These are phyloP conservation scores for Naganishia kalamii DNA, from an alignment of 768 basidiomycete species.

Conservation along the genomic window DNA sequence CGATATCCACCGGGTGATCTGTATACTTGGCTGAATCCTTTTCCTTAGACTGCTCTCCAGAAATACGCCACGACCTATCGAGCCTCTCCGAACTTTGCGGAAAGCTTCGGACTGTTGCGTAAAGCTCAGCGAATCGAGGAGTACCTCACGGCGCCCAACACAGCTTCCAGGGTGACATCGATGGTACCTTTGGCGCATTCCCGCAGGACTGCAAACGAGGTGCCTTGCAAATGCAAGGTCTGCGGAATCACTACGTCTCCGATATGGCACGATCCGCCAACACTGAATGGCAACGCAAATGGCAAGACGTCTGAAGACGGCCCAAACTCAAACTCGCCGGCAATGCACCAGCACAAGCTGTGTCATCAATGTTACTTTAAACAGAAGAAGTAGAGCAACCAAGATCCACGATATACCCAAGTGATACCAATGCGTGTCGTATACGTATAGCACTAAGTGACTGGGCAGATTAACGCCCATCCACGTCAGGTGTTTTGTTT, in stretches of 20 bases:
- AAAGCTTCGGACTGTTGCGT: slow-evolving; percentile 8
- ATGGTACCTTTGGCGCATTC: neutral
- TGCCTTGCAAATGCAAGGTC: neutral
- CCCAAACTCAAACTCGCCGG: neutral
- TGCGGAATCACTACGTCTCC: neutral
- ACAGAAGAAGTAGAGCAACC: neutral
- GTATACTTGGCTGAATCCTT: neutral
- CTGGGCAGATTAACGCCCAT: no score
- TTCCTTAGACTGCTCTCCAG: slow-evolving; percentile 6
- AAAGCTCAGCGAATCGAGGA: slow-evolving; percentile 22
- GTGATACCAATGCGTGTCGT: neutral
- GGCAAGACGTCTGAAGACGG: neutral
- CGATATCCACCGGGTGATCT: neutral
- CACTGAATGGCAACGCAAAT: neutral
- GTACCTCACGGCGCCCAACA: neutral
- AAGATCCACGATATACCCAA: neutral
- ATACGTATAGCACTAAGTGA: no score
- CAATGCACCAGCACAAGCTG: neutral
- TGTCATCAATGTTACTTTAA: slow-evolving; percentile 3
- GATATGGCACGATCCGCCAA: neutral
- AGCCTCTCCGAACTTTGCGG: neutral
- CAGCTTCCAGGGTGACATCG: neutral
- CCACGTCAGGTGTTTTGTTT: no score
- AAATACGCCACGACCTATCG: slow-evolving; percentile 4
- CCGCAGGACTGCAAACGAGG: neutral